Evolutionary conservation across 2,329 filamentous ascomycete species (phyloP).

Genomic region (Aspergillus tubingensis): DNA sequence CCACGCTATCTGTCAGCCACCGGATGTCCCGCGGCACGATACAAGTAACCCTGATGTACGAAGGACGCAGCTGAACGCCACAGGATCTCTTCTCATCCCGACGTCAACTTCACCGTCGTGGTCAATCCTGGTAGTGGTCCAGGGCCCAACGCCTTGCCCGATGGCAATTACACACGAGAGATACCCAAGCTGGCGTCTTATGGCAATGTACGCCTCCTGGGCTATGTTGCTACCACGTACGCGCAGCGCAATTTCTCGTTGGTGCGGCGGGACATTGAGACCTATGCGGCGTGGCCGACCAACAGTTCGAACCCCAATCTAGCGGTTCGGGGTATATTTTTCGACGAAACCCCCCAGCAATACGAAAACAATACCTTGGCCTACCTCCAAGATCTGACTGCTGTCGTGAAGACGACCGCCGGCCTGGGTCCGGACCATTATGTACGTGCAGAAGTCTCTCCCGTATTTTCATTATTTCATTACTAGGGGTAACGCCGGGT

Average conservation of each 20-base stretch:
- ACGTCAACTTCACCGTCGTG: slow-evolving; percentile 52
- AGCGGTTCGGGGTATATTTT: slow-evolving; percentile 51
- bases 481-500: slow-evolving; percentile 1
- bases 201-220: slow-evolving; percentile 53
- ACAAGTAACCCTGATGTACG: slow-evolving; percentile 12
- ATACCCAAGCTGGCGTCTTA: slow-evolving; percentile 44
- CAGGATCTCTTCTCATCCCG: slow-evolving; percentile 42
- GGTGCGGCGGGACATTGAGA: slow-evolving; percentile 47
- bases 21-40: slow-evolving; percentile 17
- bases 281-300: slow-evolving; percentile 48
- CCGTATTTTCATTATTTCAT: slow-evolving; percentile 8
- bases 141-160: slow-evolving; percentile 46
- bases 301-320: slow-evolving; percentile 40
- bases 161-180: slow-evolving; percentile 47
- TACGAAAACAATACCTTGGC: slow-evolving; percentile 33
- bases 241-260: slow-evolving; percentile 42
- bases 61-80: slow-evolving; percentile 27
- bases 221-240: slow-evolving; percentile 56
- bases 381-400: slow-evolving; percentile 39
- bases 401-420: slow-evolving; percentile 32
- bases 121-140: slow-evolving; percentile 53
- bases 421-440: slow-evolving; percentile 40
- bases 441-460: slow-evolving; percentile 32
- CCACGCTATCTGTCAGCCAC: slow-evolving; percentile 20
- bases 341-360: slow-evolving; percentile 50